A percentile compares a stretch with the other conserved stretches of the same genome.
These are phyloP conservation scores for Euryodendron excelsum DNA, from an alignment of 148 eudicot species.

Conservation along the genomic window DNA sequence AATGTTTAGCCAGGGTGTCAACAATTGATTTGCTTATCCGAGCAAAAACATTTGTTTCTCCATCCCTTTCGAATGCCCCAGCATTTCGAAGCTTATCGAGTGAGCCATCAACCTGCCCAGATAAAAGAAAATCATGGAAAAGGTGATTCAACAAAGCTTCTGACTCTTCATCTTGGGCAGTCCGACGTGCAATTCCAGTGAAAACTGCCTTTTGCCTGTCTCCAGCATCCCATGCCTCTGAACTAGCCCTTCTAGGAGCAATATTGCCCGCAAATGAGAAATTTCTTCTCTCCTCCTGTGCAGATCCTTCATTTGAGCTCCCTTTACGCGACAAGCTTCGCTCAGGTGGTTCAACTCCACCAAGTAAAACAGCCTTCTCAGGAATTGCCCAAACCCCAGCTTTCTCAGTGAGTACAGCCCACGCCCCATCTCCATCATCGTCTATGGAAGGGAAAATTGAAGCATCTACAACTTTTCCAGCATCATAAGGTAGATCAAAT, in stretches of 20 bases:
- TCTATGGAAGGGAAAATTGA: slow-evolving; percentile 78
- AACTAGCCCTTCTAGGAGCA: slow-evolving; percentile 59
- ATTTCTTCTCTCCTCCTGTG: slow-evolving; percentile 58
- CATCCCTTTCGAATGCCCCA: slow-evolving; percentile 92
- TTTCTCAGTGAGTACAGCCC: slow-evolving; percentile 93
- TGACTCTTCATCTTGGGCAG: slow-evolving; percentile 88
- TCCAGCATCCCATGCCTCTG: slow-evolving; percentile 51
- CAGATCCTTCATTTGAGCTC: slow-evolving; percentile 77
- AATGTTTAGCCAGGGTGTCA: slow-evolving; percentile 94
- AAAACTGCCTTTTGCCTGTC: slow-evolving; percentile 53
- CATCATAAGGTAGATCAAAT: slow-evolving; percentile 95
- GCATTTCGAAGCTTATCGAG: slow-evolving; percentile 65
- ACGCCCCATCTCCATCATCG: slow-evolving; percentile 74
- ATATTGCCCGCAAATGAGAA: slow-evolving; percentile 38
- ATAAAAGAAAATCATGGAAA: slow-evolving; percentile 69
- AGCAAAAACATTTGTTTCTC: slow-evolving; percentile 80
- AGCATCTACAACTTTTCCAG: slow-evolving; percentile 95
- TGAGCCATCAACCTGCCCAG: slow-evolving; percentile 67
- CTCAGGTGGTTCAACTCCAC: slow-evolving; percentile 97
- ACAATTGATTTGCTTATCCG: slow-evolving; percentile 86
- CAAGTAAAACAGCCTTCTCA: slow-evolving; percentile 85
- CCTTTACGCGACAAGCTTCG: slow-evolving; percentile 96
- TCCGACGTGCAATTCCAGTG: slow-evolving; percentile 49
- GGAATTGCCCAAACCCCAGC: slow-evolving; percentile 99
- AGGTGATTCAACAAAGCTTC: slow-evolving; percentile 72